These are phyloP conservation scores for Oryza longistaminata DNA, from an alignment of 176 grass and related monocot species.

Conservation along the genomic window DNA sequence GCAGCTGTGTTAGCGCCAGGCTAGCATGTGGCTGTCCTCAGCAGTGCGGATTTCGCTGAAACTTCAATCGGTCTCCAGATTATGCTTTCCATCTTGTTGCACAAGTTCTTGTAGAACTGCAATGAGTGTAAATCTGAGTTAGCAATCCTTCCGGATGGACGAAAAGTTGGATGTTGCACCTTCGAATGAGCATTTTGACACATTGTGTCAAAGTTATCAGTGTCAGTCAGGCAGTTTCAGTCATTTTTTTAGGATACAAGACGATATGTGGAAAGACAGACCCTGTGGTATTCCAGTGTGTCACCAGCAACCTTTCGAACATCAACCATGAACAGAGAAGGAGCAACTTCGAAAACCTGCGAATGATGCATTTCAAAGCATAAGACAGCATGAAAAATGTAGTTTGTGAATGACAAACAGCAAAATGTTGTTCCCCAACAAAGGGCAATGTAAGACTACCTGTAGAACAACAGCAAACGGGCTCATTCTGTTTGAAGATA, in stretches of 20 bases:
- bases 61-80: constrained; percentile 70
- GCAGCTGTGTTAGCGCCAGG: not conserved
- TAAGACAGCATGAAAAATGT: constrained; percentile 27
- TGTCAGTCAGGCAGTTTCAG: not conserved
- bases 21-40: constrained; percentile 52
- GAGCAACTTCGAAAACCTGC: constrained; percentile 94
- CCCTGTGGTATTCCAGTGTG: constrained; percentile 94
- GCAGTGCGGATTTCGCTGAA: constrained; percentile 42
- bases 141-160: not conserved
- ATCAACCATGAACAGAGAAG: constrained; percentile 96
- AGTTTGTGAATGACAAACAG: not conserved
- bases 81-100: constrained; percentile 64
- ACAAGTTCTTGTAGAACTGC: constrained; percentile 93
- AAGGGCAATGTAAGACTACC: constrained; percentile 41
- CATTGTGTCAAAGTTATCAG: too few species aligned
- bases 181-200: not conserved
- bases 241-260: not conserved
- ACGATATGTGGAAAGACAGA: constrained; percentile 35
- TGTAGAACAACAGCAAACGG: constrained; percentile 86
- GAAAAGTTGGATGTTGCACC: not conserved
- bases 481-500: constrained; percentile 59
- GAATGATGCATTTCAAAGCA: constrained; percentile 21
- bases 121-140: constrained; percentile 3
- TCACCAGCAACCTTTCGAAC: constrained; percentile 94
- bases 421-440: not conserved